Evolutionary conservation across 345 rosid species (phyloP).

Genomic region (Eucalyptus caleyi): DNA sequence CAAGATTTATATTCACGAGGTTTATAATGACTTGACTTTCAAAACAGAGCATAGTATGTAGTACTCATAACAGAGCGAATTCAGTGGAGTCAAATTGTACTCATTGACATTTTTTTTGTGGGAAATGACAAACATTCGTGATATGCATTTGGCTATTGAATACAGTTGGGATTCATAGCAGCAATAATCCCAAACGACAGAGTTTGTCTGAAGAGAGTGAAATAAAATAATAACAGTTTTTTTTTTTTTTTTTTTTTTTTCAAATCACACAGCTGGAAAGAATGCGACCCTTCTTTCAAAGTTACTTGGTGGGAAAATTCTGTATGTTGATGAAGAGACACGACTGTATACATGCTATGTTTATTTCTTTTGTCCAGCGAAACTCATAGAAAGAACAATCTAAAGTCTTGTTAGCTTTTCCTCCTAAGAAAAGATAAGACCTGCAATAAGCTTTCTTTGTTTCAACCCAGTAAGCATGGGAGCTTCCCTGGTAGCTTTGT

Average conservation of each 20-base stretch:
- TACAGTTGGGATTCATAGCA: not conserved
- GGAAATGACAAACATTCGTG: too few relatives aligned
- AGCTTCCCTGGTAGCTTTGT: too few relatives aligned
- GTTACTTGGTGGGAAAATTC: not conserved
- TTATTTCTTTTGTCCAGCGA: not conserved
- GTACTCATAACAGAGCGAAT: too few relatives aligned
- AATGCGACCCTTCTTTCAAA: not conserved
- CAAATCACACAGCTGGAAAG: rapidly evolving
- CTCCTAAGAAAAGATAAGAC: not conserved
- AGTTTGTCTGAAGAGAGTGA: too few relatives aligned
- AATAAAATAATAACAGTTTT: too few relatives aligned
- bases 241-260: not conserved
- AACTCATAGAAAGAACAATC: not conserved
- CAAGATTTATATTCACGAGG: too few relatives aligned
- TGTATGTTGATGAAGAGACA: not conserved
- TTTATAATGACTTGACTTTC: too few relatives aligned
- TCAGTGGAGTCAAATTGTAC: too few relatives aligned
- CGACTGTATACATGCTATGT: not conserved
- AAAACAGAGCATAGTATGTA: too few relatives aligned
- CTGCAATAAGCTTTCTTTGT: not conserved
- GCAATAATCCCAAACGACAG: too few relatives aligned
- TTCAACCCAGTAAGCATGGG: too few relatives aligned
- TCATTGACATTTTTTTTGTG: too few relatives aligned
- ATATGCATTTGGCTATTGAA: not conserved
- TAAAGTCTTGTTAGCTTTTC: not conserved